Conservation (phyloP, 345 rosid genomes). For the Xanthoceras sorbifolium region DNA sequence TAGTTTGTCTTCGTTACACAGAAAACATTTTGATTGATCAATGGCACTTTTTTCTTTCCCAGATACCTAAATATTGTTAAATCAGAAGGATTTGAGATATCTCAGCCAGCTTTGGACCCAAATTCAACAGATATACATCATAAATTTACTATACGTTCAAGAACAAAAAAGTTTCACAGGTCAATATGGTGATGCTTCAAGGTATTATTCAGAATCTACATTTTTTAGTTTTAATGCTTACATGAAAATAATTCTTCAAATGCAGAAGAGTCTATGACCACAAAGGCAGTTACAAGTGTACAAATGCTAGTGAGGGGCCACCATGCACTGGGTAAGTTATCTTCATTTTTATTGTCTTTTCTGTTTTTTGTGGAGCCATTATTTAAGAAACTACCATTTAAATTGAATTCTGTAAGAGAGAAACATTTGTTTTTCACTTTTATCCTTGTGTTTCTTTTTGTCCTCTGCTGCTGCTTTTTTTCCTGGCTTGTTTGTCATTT, state of each 20-base stretch:
- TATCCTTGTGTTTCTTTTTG: not conserved
- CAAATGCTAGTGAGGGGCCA: conserved; percentile 85
- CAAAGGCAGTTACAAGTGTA: conserved; percentile 86
- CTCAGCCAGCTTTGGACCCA: conserved; percentile 96
- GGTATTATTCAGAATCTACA: conserved; percentile 6
- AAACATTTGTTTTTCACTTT: not conserved
- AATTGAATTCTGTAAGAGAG: not conserved
- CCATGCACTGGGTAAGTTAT: conserved; percentile 90
- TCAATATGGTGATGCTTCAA: conserved; percentile 24
- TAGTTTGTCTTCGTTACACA: not conserved
- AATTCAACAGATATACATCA: conserved; percentile 96
- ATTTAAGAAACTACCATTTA: not conserved
- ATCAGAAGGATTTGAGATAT: conserved; percentile 85
- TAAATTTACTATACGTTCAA: conserved; percentile 85
- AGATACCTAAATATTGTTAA: conserved; percentile 80
- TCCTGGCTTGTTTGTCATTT: not conserved
- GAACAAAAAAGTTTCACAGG: conserved; percentile 77
- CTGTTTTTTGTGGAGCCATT: not conserved
- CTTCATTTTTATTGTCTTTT: not conserved
- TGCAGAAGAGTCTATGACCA: conserved; percentile 82
- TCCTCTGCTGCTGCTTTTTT: not conserved
- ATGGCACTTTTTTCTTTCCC: conserved; percentile 15
- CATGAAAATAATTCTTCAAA: conserved; percentile 18
- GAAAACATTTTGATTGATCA: conserved; percentile 6
- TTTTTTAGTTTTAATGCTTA: conserved; percentile 14